phyloP scores from a whole-genome alignment of 2,329 filamentous ascomycete genomes.

The Dactylellina cionopaga region DNA sequence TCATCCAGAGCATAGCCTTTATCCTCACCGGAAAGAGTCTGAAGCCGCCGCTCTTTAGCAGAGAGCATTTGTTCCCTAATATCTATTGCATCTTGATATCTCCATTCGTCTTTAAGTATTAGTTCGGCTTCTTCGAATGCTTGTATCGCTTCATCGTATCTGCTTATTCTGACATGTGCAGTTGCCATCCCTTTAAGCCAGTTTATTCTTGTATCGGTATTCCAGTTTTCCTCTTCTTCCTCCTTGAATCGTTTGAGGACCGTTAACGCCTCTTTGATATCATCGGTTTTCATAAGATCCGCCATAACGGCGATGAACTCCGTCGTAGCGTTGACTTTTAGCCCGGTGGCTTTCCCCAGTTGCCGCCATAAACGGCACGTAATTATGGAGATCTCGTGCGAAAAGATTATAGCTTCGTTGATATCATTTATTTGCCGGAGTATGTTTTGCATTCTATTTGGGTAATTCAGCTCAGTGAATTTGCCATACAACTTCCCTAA shows the following conservation, averaged over 20 bases:
- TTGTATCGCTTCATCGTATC: slow-evolving; percentile 34
- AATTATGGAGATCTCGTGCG: slow-evolving; percentile 15
- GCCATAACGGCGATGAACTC: slow-evolving; percentile 42
- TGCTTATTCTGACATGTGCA: slow-evolving; percentile 24
- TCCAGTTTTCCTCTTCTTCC: slow-evolving; percentile 24
- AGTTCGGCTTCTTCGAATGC: slow-evolving; percentile 23
- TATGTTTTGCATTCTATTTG: slow-evolving; percentile 34
- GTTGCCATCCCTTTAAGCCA: slow-evolving; percentile 27
- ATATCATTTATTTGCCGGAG: slow-evolving; percentile 42
- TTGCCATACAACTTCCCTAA: slow-evolving; percentile 37
- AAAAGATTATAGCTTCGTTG: slow-evolving; percentile 28
- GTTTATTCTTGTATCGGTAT: slow-evolving; percentile 23
- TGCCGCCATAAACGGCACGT: slow-evolving; percentile 36
- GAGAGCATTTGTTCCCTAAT: slow-evolving; percentile 31
- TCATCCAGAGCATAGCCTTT: slow-evolving; percentile 44
- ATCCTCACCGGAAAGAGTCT: slow-evolving; percentile 23
- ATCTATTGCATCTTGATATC: background rate
- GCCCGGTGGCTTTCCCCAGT: slow-evolving; percentile 27
- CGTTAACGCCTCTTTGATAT: slow-evolving; percentile 23
- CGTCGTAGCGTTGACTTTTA: slow-evolving; percentile 29
- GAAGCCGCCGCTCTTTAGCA: slow-evolving; percentile 25
- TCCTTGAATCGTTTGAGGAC: slow-evolving; percentile 42
- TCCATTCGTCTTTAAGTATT: slow-evolving; percentile 18
- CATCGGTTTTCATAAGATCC: slow-evolving; percentile 35
- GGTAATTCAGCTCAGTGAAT: slow-evolving; percentile 45